A percentile compares a stretch with the other conserved stretches of the same genome.
phyloP scores from a whole-genome alignment of 2,329 filamentous ascomycete species.

The Claviceps capensis region DNA sequence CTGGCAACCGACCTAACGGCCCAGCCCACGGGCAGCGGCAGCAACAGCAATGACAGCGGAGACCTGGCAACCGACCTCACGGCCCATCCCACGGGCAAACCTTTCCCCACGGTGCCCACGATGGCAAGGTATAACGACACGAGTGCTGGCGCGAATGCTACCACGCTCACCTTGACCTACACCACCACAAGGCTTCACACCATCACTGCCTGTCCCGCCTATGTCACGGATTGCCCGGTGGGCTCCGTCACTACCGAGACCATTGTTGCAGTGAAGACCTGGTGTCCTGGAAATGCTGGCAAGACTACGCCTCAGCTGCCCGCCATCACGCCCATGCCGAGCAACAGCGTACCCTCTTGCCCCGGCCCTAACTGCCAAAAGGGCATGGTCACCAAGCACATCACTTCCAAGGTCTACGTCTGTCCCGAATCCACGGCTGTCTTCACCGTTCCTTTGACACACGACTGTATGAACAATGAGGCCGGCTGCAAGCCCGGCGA shows the following conservation, averaged over 20 bases:
- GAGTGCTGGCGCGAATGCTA: conserved; percentile 6
- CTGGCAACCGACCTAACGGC: conserved; percentile 1
- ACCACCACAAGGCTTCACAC: conserved; percentile 17
- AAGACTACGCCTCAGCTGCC: background rate
- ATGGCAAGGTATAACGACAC: conserved; percentile 10
- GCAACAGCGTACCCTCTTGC: conserved; percentile 43
- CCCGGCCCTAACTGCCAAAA: conserved; percentile 27
- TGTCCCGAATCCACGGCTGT: conserved; percentile 14
- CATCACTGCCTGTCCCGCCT: conserved; percentile 18
- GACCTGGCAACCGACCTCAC: conserved; percentile 1
- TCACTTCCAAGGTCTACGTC: conserved; percentile 11
- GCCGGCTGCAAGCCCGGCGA: conserved; percentile 15
- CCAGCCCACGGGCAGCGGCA: conserved; percentile 5
- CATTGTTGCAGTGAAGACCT: conserved; percentile 19
- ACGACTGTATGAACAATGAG: conserved; percentile 15
- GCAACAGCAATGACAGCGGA: background rate
- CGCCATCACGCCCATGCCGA: background rate
- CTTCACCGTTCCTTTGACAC: conserved; percentile 16
- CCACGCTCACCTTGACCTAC: conserved; percentile 15
- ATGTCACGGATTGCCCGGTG: conserved; percentile 15
- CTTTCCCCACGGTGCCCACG: conserved; percentile 5
- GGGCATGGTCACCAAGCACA: conserved; percentile 11
- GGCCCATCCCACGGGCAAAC: conserved; percentile 6
- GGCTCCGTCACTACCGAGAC: conserved; percentile 17
- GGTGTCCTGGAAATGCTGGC: conserved; percentile 18